Percentiles rank a stretch among this genome's conserved stretches.
Evolutionary conservation across 202 grass and related monocot genomes (phyloP).

Genomic region (Cymbopogon flexuosus): DNA sequence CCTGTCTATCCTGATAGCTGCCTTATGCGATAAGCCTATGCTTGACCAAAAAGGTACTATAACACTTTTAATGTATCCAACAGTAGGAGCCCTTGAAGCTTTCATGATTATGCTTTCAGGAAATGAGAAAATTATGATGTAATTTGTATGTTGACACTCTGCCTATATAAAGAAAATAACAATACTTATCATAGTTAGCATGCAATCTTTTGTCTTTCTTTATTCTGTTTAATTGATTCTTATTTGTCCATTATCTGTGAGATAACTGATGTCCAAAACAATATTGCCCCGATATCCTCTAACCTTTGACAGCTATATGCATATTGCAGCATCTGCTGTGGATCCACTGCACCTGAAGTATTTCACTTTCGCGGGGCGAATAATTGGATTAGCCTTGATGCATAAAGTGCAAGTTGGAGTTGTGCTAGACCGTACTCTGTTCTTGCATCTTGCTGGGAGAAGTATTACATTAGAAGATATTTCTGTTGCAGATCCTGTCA

Average conservation of each 20-base stretch:
- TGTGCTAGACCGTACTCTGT: constrained; percentile 74
- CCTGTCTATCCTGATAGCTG: background rate
- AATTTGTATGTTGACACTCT: background rate
- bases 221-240: constrained; percentile 1
- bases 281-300: constrained; percentile 27
- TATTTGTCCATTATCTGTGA: constrained; percentile 5
- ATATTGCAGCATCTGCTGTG: constrained; percentile 77
- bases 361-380: constrained; percentile 73
- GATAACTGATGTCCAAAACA: background rate
- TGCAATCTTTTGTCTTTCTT: background rate
- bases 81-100: background rate
- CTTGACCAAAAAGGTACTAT: background rate
- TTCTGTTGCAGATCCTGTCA: constrained; percentile 66
- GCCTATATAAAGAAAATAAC: background rate
- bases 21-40: background rate
- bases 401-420: constrained; percentile 94
- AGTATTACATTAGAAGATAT: constrained; percentile 87
- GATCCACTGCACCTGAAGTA: constrained; percentile 94
- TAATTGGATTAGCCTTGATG: constrained; percentile 95
- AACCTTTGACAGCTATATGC: constrained; percentile 32
- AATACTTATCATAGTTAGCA: constrained; percentile 11
- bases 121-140: constrained; percentile 7
- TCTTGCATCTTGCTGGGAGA: constrained; percentile 78
- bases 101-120: background rate
- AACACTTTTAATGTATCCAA: background rate